Evolutionary conservation across 495 filamentous ascomycete genomes (phyloP).

Genomic region (Penicillium parvum): DNA sequence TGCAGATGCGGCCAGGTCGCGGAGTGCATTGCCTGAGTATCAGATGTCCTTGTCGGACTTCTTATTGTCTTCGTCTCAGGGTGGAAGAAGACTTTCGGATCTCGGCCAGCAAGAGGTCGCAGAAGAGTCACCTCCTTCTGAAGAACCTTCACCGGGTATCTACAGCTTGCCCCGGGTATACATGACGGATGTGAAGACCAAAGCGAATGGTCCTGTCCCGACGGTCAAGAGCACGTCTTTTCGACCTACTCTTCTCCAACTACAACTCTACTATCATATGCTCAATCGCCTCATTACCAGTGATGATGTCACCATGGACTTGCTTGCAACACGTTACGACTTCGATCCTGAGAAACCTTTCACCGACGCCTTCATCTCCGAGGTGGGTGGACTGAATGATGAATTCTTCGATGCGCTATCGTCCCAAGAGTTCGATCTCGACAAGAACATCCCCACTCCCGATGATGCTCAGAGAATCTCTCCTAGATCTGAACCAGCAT

Average conservation of each 20-base stretch:
- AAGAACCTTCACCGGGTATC: constrained; percentile 21
- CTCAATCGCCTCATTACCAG: constrained; percentile 68
- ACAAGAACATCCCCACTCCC: constrained; percentile 24
- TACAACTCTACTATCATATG: constrained; percentile 89
- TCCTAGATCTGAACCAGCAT: background rate
- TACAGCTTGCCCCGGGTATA: constrained; percentile 52
- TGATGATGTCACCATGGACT: constrained; percentile 59
- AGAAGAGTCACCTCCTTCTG: background rate
- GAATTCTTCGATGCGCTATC: constrained; percentile 44
- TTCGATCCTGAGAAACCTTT: constrained; percentile 62
- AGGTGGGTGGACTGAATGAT: constrained; percentile 67
- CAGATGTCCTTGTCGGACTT: constrained; percentile 53
- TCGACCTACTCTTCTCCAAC: constrained; percentile 74
- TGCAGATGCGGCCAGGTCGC: constrained; percentile 30
- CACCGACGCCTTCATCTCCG: constrained; percentile 73
- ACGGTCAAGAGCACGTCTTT: constrained; percentile 58
- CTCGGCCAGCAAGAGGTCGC: constrained; percentile 11
- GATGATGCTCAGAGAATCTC: constrained; percentile 22
- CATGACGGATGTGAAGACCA: constrained; percentile 86
- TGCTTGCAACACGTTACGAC: constrained; percentile 64
- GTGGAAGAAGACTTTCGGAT: constrained; percentile 36
- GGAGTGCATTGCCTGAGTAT: constrained; percentile 42
- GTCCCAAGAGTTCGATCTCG: constrained; percentile 29
- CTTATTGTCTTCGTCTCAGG: constrained; percentile 38
- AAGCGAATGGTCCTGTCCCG: constrained; percentile 57